Evolutionary conservation across 805 yeast species (phyloP), one percentile per base, ranked within the genome.

Genomic region (Brettanomyces sp.): DNA sequence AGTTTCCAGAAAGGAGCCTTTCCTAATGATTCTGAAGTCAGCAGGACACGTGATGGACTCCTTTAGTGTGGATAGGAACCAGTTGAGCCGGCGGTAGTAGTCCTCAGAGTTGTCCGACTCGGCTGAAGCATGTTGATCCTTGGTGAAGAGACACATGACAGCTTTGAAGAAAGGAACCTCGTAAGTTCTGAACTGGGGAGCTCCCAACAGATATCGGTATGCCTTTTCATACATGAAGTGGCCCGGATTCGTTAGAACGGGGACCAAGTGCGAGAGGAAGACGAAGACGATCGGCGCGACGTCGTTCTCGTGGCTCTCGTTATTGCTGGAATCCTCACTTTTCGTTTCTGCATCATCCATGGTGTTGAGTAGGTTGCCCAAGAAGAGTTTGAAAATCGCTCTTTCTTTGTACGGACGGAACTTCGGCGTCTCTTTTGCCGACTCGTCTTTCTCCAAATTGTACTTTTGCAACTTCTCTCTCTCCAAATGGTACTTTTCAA

Each of bases 151-250:
- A 46, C 56, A 46, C n/a, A 66, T 59, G 7, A 77, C 68, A 3
- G 65, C 45, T 34, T 62, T 65, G 56, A 63, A 72, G 39, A 77
- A 54, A 3, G 83, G 82, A 39, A 77, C 55, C 24, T 72, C 78
- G 44, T 53, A 57, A 5, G 56, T 44, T 49, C 64, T 64, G 41
- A 74, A 56, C 13, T 57, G 59, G 3, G 86, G 81, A 36, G 77
- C 75, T 4, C 76, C 65, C 35, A 87, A 65, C 9, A 89, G 69
- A 73, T 80, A 87, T 48, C 82, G 74, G 54, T 72, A 77, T 0
- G 79, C 77, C 52, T 78, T 77, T 51, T 89, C 96, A 60, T 82
- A 85, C 21, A 91, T 60, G 53, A 72, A 73, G 50, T 86, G 91
- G 0, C 80, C 77, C 0, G 97, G 96, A 49, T 81, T 78, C 5